Evolutionary conservation across 2,329 filamentous ascomycete species (phyloP).

Genomic region (Xylariaceae sp.): DNA sequence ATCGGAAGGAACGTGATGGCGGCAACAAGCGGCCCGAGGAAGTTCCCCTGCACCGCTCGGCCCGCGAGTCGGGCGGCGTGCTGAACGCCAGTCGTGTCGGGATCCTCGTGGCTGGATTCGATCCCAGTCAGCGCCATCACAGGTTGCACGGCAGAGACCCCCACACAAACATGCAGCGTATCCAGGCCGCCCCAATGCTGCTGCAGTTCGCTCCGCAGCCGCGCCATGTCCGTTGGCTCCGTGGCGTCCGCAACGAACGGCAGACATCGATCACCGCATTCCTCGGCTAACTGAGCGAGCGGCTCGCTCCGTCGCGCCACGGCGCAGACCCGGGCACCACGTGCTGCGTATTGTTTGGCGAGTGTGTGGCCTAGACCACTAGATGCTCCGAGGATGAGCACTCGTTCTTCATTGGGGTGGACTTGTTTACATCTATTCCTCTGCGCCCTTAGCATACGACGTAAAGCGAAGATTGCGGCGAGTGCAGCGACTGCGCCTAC

Average conservation of each 20-base stretch:
- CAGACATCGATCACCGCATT: constrained; percentile 30
- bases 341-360: constrained; percentile 30
- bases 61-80: constrained; percentile 24
- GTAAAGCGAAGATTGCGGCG: constrained; percentile 16
- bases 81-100: constrained; percentile 23
- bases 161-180: constrained; percentile 33
- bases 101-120: constrained; percentile 15
- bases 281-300: constrained; percentile 25
- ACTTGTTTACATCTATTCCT: constrained; percentile 12
- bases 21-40: constrained; percentile 31
- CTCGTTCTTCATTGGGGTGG: constrained; percentile 27
- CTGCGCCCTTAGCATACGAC: constrained; percentile 4
- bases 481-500: constrained; percentile 13
- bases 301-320: constrained; percentile 31
- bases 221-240: constrained; percentile 28
- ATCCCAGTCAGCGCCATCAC: constrained; percentile 30
- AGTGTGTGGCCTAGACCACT: constrained; percentile 33
- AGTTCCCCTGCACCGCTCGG: constrained; percentile 30
- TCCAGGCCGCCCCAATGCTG: constrained; percentile 32
- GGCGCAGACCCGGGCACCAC: constrained; percentile 30
- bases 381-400: constrained; percentile 34
- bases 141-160: constrained; percentile 35
- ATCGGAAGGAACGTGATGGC: constrained; percentile 32
- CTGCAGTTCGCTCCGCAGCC: constrained; percentile 25
- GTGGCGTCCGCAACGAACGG: constrained; percentile 31